Conservation (phyloP, 1,139 yeast species). For the Maudiozyma humilis region DNA sequence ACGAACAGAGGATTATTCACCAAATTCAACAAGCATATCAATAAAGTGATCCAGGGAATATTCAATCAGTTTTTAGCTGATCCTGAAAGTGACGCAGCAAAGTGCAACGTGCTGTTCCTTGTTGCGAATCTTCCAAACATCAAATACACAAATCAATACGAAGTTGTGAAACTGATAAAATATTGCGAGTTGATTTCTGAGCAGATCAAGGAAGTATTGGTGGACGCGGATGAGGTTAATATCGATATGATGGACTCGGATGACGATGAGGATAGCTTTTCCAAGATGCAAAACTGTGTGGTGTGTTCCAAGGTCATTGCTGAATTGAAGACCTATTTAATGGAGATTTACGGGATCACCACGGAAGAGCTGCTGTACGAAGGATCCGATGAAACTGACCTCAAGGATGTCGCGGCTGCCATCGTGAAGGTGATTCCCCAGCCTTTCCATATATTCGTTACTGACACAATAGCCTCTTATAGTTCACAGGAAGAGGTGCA, state of each 20-base stretch:
- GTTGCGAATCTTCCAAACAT: slow-evolving; percentile 18
- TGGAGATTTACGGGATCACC: slow-evolving; percentile 14
- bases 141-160: slow-evolving; percentile 18
- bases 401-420: slow-evolving; percentile 10
- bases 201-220: slow-evolving; percentile 20
- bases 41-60: slow-evolving; percentile 13
- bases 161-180: slow-evolving; percentile 16
- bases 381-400: slow-evolving; percentile 12
- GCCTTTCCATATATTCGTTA: background rate
- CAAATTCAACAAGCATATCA: slow-evolving; percentile 16
- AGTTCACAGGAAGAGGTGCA: background rate
- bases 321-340: slow-evolving; percentile 11
- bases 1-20: slow-evolving; percentile 15
- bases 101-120: slow-evolving; percentile 12
- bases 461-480: background rate
- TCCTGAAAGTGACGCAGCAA: background rate
- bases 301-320: slow-evolving; percentile 6
- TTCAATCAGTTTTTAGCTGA: slow-evolving; percentile 7
- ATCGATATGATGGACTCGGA: background rate
- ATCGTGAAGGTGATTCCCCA: slow-evolving; percentile 2
- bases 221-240: slow-evolving; percentile 10
- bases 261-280: background rate
- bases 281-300: background rate
- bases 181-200: slow-evolving; percentile 20
- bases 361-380: slow-evolving; percentile 11